A percentile compares a stretch with the other conserved stretches of the same genome.
Conservation (phyloP, 78 protist species). For the Pigoraptor vietnamica region DNA sequence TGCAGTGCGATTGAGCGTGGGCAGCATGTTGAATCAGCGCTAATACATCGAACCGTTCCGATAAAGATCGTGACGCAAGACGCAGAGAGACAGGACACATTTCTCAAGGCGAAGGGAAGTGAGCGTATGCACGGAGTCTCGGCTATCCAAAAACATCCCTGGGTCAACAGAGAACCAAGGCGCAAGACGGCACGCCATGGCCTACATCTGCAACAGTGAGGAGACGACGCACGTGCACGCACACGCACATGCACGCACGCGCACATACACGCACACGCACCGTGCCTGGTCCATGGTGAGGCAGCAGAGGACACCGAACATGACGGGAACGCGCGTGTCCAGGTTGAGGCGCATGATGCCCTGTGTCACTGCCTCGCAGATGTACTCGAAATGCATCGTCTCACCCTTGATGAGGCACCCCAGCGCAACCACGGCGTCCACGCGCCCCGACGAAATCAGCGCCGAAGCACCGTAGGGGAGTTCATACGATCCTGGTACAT, state of each 20-base stretch:
- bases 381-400: slow-evolving; percentile 62
- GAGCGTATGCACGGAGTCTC: too few relatives aligned
- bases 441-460: background rate
- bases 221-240: background rate
- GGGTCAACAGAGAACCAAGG: background rate
- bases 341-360: slow-evolving; percentile 32
- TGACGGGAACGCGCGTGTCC: slow-evolving; percentile 24
- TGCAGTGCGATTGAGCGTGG: too few relatives aligned
- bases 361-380: slow-evolving; percentile 31
- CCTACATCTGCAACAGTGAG: background rate
- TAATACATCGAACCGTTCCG: too few relatives aligned
- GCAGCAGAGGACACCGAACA: slow-evolving; percentile 29
- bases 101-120: too few relatives aligned
- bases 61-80: background rate
- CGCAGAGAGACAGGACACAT: background rate
- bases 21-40: too few relatives aligned
- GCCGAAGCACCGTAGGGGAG: slow-evolving; percentile 50
- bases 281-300: background rate
- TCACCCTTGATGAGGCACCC: slow-evolving; percentile 48
- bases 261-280: background rate
- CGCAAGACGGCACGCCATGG: background rate
- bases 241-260: background rate
- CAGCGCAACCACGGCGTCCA: slow-evolving; percentile 45
- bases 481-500: slow-evolving; percentile 60
- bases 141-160: background rate